These are phyloP conservation scores for Fragilaria radians DNA, from an alignment of 108 stramenopile species.

Conservation along the genomic window DNA sequence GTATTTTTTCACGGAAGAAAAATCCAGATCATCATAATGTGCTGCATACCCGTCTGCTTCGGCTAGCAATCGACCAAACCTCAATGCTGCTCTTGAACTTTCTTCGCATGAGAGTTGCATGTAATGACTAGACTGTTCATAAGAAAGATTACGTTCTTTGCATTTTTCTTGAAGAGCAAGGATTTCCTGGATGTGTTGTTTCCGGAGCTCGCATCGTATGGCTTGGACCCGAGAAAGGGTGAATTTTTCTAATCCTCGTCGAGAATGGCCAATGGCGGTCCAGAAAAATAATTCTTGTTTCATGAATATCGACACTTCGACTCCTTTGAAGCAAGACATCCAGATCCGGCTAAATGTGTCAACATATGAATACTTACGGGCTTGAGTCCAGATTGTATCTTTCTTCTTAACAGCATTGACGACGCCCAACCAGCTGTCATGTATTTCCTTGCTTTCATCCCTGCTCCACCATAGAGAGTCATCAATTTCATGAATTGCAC, in stretches of 20 bases:
- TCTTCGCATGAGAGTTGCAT: neutral
- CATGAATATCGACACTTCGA: neutral
- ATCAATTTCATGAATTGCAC: neutral
- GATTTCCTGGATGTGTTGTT: neutral
- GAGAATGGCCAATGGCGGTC: neutral
- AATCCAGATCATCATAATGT: neutral
- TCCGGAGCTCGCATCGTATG: neutral
- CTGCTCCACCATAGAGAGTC: neutral
- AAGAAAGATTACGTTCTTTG: neutral
- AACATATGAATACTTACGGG: neutral
- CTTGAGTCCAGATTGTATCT: neutral
- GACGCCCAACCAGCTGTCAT: neutral
- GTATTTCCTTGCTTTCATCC: neutral
- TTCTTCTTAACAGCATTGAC: neutral
- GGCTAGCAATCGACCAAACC: neutral
- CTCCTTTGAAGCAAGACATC: neutral
- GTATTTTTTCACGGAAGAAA: too few species aligned
- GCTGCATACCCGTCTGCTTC: neutral
- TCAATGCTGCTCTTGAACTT: neutral
- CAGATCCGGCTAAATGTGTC: neutral
- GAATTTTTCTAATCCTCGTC: conserved; percentile 1
- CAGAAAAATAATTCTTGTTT: neutral
- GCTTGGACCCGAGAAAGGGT: neutral
- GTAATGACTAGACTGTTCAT: neutral
- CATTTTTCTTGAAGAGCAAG: neutral